Evolutionary conservation across 805 yeast species (phyloP), one percentile per base, ranked within the genome.

Genomic region (Saccharomyces eubayanus): DNA sequence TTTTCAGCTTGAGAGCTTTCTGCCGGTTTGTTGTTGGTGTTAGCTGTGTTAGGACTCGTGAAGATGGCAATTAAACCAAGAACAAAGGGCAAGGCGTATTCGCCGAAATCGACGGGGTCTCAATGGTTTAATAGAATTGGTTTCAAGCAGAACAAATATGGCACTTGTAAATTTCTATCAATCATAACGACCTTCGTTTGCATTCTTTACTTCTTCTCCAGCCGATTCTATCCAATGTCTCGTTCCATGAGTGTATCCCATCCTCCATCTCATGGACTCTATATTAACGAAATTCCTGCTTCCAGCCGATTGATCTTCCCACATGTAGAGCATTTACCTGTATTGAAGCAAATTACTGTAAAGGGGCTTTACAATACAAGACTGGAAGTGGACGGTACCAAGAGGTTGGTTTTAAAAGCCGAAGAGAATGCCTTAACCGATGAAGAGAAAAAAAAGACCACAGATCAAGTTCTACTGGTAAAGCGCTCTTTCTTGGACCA

Each of bases 321-420:
- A n/a, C 78, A 82, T n/a, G 76, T 85, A 40, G 90, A 86, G 58
- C 84, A 86, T 62, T 84, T 87, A 4, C 80, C 83, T 0, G 66
- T 77, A 24, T 72, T 87, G 55, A 78, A 80, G 58, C 84, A 83
- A 54, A 63, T 86, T 50, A 79, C 82, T 1, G 67, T 81, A 21
- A 74, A 76, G 52, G 74, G 76, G 14, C 68, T 86, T 31, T 83
- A 82, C 55, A 74, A 74, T 31, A 75, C 74, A 48, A 71, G 77
- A 49, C 65, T 70, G n/a, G 79, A 77, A 46, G 62, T 78, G 16
- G 79, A 79, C 55, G 75, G 80, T 6, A 66, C 68, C 51, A 65
- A 71, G 51, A 62, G 59, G 28, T 74, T 60, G 54, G 64, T 78
- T 0, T 65, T 69, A 43, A 72, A 70, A 28, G 64, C 67, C 9